phyloP scores from a whole-genome alignment of 352 stramenopile species.

The Globisporangium nodosum region DNA sequence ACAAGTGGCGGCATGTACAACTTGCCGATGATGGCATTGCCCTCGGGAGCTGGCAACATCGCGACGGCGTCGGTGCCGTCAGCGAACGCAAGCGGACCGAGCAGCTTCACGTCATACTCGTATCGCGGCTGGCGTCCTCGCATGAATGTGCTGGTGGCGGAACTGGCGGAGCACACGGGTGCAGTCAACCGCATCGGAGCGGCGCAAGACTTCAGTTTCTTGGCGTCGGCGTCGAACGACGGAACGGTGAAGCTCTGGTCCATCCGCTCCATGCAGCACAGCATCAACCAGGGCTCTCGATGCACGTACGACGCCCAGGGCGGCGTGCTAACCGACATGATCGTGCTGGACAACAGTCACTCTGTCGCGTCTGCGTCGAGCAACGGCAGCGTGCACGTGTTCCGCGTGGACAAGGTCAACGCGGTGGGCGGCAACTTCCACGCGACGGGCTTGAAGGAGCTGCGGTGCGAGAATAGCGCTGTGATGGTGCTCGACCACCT shows the following conservation, averaged over 20 bases:
- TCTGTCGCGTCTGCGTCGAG: slow-evolving; percentile 90
- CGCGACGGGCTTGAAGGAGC: slow-evolving; percentile 60
- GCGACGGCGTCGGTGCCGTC: slow-evolving; percentile 18
- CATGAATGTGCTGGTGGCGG: slow-evolving; percentile 78
- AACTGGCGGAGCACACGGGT: slow-evolving; percentile 90
- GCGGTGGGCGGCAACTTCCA: slow-evolving; percentile 65
- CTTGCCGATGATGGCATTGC: not conserved
- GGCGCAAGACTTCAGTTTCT: slow-evolving; percentile 93
- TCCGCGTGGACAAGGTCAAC: slow-evolving; percentile 92
- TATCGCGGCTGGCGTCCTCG: slow-evolving; percentile 77
- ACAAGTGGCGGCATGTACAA: slow-evolving; percentile 24
- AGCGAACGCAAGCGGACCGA: slow-evolving; percentile 21
- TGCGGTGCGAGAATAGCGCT: slow-evolving; percentile 85
- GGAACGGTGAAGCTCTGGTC: slow-evolving; percentile 96
- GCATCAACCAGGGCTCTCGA: slow-evolving; percentile 89
- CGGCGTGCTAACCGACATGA: slow-evolving; percentile 90
- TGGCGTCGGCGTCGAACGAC: slow-evolving; percentile 95
- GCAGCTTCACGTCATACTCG: slow-evolving; percentile 29
- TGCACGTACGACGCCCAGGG: slow-evolving; percentile 93
- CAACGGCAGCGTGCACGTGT: slow-evolving; percentile 93
- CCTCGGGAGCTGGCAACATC: slow-evolving; percentile 9
- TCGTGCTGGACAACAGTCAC: slow-evolving; percentile 95
- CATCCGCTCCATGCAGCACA: slow-evolving; percentile 90
- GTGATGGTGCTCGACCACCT: slow-evolving; percentile 95
- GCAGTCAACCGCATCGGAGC: slow-evolving; percentile 92